Conservation (phyloP, 805 yeast genomes). For the Yarrowia bubula region DNA sequence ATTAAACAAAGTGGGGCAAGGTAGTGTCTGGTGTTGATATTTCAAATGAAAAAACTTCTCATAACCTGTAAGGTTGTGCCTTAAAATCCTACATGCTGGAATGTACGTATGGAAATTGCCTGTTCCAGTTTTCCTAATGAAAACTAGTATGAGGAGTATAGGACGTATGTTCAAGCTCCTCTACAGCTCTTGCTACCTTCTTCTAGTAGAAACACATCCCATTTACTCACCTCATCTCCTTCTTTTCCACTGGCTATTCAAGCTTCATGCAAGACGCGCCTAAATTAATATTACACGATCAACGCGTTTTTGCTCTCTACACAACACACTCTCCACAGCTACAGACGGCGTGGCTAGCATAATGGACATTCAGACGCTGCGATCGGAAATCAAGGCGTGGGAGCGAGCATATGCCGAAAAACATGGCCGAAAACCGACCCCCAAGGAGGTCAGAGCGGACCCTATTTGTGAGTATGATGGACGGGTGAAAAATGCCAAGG, state of each 20-base stretch:
- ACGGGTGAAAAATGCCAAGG: no score
- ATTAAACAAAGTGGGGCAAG: no score
- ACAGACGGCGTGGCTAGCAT: not conserved
- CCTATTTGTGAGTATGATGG: conserved; percentile 31
- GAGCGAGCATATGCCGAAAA: conserved; percentile 47
- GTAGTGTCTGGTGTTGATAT: no score
- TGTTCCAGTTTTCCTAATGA: no score
- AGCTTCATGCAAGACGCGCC: not conserved
- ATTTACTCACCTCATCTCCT: not conserved
- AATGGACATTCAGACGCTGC: conserved; percentile 35
- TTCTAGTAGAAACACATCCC: no score
- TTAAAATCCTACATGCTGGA: not conserved
- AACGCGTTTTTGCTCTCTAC: not conserved
- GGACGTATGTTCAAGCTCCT: no score
- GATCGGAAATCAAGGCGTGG: conserved; percentile 53
- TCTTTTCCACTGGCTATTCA: not conserved
- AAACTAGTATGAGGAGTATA: no score
- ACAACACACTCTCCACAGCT: not conserved
- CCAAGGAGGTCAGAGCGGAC: conserved; percentile 48
- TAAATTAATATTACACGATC: conserved; percentile 12
- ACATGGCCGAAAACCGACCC: conserved; percentile 48
- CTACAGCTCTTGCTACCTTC: no score
- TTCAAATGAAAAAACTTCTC: not conserved
- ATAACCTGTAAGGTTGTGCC: no score
- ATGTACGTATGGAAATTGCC: not conserved